These are phyloP conservation scores for Chamaecrista fasciculata DNA, from an alignment of 306 rosid genomes.

Conservation along the genomic window DNA sequence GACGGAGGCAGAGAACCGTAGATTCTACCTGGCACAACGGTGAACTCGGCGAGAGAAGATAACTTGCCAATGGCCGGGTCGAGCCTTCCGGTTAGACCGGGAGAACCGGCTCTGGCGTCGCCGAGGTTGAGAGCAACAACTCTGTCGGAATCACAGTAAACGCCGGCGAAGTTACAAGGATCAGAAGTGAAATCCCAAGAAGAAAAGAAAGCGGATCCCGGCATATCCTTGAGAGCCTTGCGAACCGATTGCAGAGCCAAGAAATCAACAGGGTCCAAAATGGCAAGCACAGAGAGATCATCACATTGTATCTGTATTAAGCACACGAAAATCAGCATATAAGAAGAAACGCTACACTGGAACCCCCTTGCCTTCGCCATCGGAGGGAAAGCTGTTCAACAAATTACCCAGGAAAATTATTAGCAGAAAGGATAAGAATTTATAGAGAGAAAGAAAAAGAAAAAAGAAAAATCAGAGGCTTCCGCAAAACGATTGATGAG, in stretches of 20 bases:
- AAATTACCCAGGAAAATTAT: too few species aligned
- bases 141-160: conserved; percentile 58
- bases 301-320: conserved; percentile 34
- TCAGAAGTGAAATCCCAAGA: conserved; percentile 97
- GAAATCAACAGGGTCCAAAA: conserved; percentile 79
- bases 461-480: conserved; percentile 38
- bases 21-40: conserved; percentile 79
- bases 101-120: conserved; percentile 79
- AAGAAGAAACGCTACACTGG: conserved; percentile 18
- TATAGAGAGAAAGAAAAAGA: neutral
- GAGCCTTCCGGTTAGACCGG: conserved; percentile 75
- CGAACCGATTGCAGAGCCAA: conserved; percentile 83
- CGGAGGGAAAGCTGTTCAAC: neutral
- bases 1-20: conserved; percentile 67
- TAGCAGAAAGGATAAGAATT: neutral
- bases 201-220: conserved; percentile 71
- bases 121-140: conserved; percentile 87
- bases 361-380: conserved; percentile 37
- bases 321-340: conserved; percentile 27
- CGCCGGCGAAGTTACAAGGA: conserved; percentile 87
- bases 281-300: conserved; percentile 27
- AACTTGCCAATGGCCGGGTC: conserved; percentile 66
- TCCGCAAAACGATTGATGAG: conserved; percentile 56
- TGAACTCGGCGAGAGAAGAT: conserved; percentile 66
- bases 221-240: conserved; percentile 66